These are phyloP conservation scores for Penicillium dipodomyicola DNA, from an alignment of 495 filamentous ascomycete species.

Conservation along the genomic window DNA sequence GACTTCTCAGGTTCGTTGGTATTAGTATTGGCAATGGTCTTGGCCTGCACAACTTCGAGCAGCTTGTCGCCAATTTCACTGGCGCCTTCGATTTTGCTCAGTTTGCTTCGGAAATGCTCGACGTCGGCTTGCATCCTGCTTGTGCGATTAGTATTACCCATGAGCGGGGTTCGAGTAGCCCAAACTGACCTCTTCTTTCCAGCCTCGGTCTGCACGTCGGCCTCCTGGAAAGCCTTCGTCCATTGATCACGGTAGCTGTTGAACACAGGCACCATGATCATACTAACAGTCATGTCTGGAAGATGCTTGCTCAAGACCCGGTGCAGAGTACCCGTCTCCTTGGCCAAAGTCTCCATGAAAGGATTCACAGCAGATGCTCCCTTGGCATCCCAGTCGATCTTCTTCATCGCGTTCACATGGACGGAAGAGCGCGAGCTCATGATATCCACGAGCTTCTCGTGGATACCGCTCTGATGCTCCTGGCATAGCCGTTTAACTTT, in stretches of 20 bases:
- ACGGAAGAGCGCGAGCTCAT: slow-evolving; percentile 76
- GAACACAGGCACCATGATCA: slow-evolving; percentile 93
- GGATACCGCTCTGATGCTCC: slow-evolving; percentile 90
- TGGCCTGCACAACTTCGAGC: slow-evolving; percentile 63
- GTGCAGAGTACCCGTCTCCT: slow-evolving; percentile 85
- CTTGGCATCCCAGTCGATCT: slow-evolving; percentile 68
- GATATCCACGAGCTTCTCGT: slow-evolving; percentile 94
- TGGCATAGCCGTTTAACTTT: slow-evolving; percentile 85
- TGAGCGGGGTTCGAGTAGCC: not conserved
- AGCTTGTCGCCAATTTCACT: slow-evolving; percentile 67
- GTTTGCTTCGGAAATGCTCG: slow-evolving; percentile 67
- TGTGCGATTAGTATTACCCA: slow-evolving; percentile 14
- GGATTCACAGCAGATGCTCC: slow-evolving; percentile 48
- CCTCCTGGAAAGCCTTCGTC: slow-evolving; percentile 68
- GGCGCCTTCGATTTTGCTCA: slow-evolving; percentile 79
- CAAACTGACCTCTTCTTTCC: slow-evolving; percentile 70
- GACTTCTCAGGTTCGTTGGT: slow-evolving; percentile 14
- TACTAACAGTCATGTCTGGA: slow-evolving; percentile 68
- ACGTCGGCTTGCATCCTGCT: slow-evolving; percentile 77
- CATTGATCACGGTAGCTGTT: slow-evolving; percentile 81
- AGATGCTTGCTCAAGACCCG: slow-evolving; percentile 84
- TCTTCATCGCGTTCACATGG: slow-evolving; percentile 73
- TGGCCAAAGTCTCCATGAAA: slow-evolving; percentile 89
- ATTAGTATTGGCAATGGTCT: slow-evolving; percentile 38
- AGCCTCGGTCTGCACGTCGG: slow-evolving; percentile 60